These are phyloP conservation scores for Herpetomonas samuelpessoai DNA, from an alignment of 208 protist genomes.

Conservation along the genomic window DNA sequence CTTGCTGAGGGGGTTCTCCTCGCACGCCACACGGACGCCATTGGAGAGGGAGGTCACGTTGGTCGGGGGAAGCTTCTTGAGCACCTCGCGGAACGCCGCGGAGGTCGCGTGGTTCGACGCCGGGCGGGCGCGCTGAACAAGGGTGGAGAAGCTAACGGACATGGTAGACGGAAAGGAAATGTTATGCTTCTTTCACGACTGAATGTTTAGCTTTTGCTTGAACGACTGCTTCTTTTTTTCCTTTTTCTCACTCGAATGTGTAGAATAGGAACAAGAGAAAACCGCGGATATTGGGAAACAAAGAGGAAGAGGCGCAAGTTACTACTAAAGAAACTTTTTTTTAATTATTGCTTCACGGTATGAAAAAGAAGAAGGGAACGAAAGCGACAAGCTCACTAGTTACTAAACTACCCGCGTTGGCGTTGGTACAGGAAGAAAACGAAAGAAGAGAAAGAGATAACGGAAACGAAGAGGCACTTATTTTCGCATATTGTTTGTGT, in stretches of 20 bases:
- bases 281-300: background rate
- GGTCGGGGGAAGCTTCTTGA: conserved; percentile 81
- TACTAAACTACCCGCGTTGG: background rate
- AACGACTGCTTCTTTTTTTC: background rate
- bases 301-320: background rate
- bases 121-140: conserved; percentile 79
- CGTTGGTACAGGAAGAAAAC: background rate
- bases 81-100: conserved; percentile 57
- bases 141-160: conserved; percentile 85
- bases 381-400: conserved; percentile 6
- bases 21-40: conserved; percentile 96
- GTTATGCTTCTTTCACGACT: too few species aligned
- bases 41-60: conserved; percentile 93
- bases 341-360: background rate
- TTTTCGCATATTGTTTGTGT: background rate
- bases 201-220: conserved; percentile 5
- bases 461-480: too few species aligned
- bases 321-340: background rate
- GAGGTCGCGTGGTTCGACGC: conserved; percentile 70
- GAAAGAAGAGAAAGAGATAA: conserved; percentile 1
- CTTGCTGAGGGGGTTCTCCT: conserved; percentile 86
- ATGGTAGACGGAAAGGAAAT: conserved; percentile 25
- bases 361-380: conserved; percentile 14
- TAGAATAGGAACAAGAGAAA: background rate
- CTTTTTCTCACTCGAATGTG: background rate